Evolutionary conservation across 2,329 filamentous ascomycete species (phyloP), one percentile per base, ranked within the genome.

Genomic region (Neofusicoccum umdonicola): DNA sequence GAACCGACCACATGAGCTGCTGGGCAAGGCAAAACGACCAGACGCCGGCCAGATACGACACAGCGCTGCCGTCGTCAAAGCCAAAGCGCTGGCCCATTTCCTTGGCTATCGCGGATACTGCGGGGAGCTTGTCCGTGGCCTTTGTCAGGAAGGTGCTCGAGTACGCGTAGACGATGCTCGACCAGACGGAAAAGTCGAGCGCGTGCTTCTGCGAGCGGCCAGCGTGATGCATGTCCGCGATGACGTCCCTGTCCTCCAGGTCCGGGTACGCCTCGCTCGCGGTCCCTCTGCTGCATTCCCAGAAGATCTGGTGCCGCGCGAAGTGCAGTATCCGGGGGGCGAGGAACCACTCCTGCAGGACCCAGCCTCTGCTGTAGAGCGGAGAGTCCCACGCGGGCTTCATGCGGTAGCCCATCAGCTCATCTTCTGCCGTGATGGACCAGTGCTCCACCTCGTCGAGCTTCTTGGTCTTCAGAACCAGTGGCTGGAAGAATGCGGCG

Each of bases 261-360:
- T 39, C 35, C 35, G 35, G 35, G 35, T 3, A 12, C 7, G 8
- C 22, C 8, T 9, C 47, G 13, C 11, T n/a, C 35, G 35, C 35
- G n/a, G 6, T 19, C 34, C 41, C 37, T 1, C 1, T 3, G 6
- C 3, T 12, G 41, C 71, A 73, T 56, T 71, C 69, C 70, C 70
- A 73, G 15, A 65, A 64, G 4, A 73, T 17, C 34, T 69, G 67
- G 9, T 61, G 9, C 5, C 67, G 66, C 47, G 69, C 69, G 48
- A 68, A 73, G 11, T 71, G 67, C 0, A 73, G 65, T 60, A 69
- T 70, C 2, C 69, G 65, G 13, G 67, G 66, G 3, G 68, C 68
- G 4, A 71, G 62, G 3, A 70, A 31, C 51, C 71, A 70, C 45
- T 73, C 70, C 65, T 73, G 70, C 1, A 72, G 54, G 0, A 72